A percentile compares a stretch with the other conserved stretches of the same genome.
These are phyloP conservation scores for Nakazawaea ernobii DNA, from an alignment of 805 yeast species.

Conservation along the genomic window DNA sequence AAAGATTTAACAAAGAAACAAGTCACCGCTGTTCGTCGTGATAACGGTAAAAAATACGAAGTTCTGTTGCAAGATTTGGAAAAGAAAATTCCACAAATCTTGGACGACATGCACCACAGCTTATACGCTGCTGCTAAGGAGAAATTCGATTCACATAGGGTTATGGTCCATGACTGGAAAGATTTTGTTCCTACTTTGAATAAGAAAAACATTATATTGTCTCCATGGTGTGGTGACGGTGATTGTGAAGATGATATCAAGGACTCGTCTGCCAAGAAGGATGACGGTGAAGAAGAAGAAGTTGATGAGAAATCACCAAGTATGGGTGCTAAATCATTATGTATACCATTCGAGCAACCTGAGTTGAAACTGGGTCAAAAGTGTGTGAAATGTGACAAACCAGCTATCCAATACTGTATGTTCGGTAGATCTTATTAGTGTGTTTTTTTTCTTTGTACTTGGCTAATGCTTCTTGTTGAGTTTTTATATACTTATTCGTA, in stretches of 20 bases:
- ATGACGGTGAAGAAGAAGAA: slow-evolving; percentile 80
- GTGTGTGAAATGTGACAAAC: slow-evolving; percentile 79
- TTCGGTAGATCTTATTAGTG: slow-evolving; percentile 91
- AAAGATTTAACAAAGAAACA: slow-evolving; percentile 79
- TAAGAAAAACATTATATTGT: slow-evolving; percentile 79
- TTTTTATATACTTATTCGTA: slow-evolving; percentile 1
- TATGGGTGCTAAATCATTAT: slow-evolving; percentile 98
- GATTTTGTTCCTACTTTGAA: slow-evolving; percentile 92
- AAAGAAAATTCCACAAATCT: slow-evolving; percentile 61
- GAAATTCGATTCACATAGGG: slow-evolving; percentile 78
- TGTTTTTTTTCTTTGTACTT: background rate
- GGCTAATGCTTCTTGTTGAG: background rate
- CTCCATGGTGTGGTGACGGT: slow-evolving; percentile 96
- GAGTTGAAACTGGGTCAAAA: slow-evolving; percentile 69
- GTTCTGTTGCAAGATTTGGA: slow-evolving; percentile 64
- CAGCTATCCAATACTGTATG: slow-evolving; percentile 83
- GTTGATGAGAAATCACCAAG: slow-evolving; percentile 95
- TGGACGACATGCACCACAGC: slow-evolving; percentile 76
- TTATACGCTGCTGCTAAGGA: slow-evolving; percentile 75
- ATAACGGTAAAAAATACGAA: slow-evolving; percentile 68
- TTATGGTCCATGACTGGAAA: slow-evolving; percentile 75
- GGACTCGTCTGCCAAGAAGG: slow-evolving; percentile 76
- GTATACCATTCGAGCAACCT: slow-evolving; percentile 95
- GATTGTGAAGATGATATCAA: slow-evolving; percentile 98
- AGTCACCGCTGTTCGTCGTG: slow-evolving; percentile 90